Evolutionary conservation across 2,329 filamentous ascomycete species (phyloP).

Genomic region (Paecilomyces formosus): DNA sequence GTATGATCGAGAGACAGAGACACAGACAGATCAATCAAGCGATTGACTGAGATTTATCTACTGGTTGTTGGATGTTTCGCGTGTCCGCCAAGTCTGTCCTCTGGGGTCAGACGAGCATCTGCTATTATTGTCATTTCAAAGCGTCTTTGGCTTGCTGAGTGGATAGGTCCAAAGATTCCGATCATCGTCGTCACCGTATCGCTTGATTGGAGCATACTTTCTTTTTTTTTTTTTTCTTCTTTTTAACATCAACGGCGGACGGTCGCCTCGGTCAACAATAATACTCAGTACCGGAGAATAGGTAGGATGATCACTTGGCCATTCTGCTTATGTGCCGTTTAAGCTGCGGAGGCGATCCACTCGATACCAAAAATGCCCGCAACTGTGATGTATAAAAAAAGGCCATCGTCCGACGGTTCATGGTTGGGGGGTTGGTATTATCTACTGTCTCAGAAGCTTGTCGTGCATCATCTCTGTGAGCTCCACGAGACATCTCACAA

Average conservation of each 20-base stretch:
- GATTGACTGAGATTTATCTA: neutral
- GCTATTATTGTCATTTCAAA: neutral
- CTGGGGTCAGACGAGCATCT: neutral
- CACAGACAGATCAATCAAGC: neutral
- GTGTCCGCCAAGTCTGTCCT: neutral
- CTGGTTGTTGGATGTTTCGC: neutral
- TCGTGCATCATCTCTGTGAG: neutral
- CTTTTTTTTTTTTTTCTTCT: neutral
- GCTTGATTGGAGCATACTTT: neutral
- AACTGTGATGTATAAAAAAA: neutral
- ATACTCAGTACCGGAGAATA: neutral
- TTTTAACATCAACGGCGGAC: neutral
- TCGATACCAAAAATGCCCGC: neutral
- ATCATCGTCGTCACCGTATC: neutral
- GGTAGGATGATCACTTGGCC: neutral
- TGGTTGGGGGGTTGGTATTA: neutral
- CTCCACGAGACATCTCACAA: neutral
- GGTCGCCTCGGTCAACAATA: neutral
- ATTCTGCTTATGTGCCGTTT: neutral
- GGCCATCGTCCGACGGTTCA: neutral
- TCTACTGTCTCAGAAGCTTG: neutral
- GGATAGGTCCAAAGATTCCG: neutral
- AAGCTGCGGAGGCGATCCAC: neutral
- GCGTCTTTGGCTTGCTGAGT: neutral
- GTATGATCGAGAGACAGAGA: neutral